Conservation (phyloP, 73 alveolate genomes). For the Symbiodinium natans region DNA sequence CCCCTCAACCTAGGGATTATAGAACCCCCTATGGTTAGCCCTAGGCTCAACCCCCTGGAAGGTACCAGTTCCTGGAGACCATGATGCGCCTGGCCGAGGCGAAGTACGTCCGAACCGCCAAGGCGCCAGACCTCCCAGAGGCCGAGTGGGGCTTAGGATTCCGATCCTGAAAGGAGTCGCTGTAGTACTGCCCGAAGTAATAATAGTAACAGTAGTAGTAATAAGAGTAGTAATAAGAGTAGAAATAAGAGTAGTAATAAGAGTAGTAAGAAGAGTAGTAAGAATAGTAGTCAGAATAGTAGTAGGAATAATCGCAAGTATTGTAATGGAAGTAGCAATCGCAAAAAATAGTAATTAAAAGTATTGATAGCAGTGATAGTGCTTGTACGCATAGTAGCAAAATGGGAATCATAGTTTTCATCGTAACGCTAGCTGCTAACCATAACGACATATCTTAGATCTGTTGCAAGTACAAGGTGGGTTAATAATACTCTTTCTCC, state of each 20-base stretch:
- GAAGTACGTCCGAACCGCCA: conserved; percentile 10
- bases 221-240: background rate
- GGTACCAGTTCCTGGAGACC: conserved; percentile 89
- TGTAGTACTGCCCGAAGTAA: background rate
- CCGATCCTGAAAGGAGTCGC: too few relatives aligned
- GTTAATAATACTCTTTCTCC: too few relatives aligned
- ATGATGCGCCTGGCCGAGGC: conserved; percentile 65
- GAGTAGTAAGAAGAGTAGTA: background rate
- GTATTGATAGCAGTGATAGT: too few relatives aligned
- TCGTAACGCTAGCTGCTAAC: too few relatives aligned
- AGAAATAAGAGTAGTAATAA: background rate
- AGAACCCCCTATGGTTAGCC: too few relatives aligned
- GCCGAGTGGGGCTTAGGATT: background rate
- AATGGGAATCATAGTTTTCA: too few relatives aligned
- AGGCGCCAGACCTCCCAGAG: conserved; percentile 29
- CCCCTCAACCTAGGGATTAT: too few relatives aligned
- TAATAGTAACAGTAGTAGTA: background rate
- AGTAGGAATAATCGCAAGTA: background rate
- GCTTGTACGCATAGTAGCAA: too few relatives aligned
- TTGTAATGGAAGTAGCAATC: too few relatives aligned
- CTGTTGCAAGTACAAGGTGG: too few relatives aligned
- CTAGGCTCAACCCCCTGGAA: background rate
- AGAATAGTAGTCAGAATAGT: background rate
- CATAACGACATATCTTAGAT: too few relatives aligned
- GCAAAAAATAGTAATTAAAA: too few relatives aligned